A percentile compares a stretch with the other conserved stretches of the same genome.
phyloP scores from a whole-genome alignment of 495 filamentous ascomycete species.

The Penicillium pulvis region DNA sequence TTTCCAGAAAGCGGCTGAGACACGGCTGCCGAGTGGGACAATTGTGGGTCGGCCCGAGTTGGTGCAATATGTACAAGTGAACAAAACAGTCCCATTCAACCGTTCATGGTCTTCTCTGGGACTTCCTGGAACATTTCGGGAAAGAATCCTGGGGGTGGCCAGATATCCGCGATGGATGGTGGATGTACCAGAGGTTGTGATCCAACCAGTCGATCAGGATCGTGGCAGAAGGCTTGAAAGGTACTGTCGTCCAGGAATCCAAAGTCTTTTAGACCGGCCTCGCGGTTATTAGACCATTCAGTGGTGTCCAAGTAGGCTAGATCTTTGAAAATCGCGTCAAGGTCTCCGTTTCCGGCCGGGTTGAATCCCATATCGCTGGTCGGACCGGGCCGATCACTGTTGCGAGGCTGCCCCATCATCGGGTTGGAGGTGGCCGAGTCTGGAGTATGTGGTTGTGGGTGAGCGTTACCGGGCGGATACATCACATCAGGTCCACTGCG shows the following conservation, averaged over 20 bases:
- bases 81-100: constrained; percentile 16
- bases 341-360: constrained; percentile 30
- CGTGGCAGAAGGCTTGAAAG: constrained; percentile 56
- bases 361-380: constrained; percentile 23
- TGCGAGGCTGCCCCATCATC: constrained; percentile 19
- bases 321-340: constrained; percentile 64
- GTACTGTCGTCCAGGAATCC: constrained; percentile 58
- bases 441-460: constrained; percentile 34
- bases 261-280: constrained; percentile 59
- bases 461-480: constrained; percentile 20
- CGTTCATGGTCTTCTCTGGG: constrained; percentile 29
- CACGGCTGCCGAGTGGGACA: background rate
- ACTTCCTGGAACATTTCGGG: constrained; percentile 46
- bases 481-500: constrained; percentile 34
- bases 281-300: constrained; percentile 55
- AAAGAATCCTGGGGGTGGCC: constrained; percentile 52
- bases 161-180: constrained; percentile 49
- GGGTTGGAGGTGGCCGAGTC: constrained; percentile 34
- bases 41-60: no score
- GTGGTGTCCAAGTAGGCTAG: constrained; percentile 63
- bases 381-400: constrained; percentile 20
- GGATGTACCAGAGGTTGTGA: constrained; percentile 47
- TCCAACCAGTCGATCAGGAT: constrained; percentile 50
- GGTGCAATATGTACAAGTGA: no score
- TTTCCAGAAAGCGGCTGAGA: background rate